Evolutionary conservation across 2,329 filamentous ascomycete genomes (phyloP).

Genomic region (Ceratocystis cubensis): DNA sequence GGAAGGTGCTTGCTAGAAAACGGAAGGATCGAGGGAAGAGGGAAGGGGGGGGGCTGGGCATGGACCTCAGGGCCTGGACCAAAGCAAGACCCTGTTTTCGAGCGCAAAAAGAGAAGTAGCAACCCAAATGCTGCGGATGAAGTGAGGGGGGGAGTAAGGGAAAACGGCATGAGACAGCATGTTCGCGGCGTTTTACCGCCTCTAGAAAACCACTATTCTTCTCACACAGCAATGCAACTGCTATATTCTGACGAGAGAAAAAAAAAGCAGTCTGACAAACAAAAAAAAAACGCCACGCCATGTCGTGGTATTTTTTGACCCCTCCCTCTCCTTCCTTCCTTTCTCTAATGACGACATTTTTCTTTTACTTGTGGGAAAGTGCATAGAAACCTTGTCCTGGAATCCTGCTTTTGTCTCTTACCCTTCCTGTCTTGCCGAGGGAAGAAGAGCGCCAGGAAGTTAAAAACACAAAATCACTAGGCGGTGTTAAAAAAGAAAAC

Average conservation of each 20-base stretch:
- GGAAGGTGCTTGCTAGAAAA: conserved; percentile 3
- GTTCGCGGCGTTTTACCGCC: neutral
- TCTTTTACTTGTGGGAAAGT: neutral
- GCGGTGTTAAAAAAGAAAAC: neutral
- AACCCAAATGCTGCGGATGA: neutral
- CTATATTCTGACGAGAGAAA: neutral
- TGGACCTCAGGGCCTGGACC: neutral
- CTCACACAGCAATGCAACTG: neutral
- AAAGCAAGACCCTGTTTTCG: neutral
- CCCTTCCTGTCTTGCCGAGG: conserved; percentile 2
- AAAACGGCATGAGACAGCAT: neutral
- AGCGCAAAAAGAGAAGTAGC: neutral
- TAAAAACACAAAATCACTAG: neutral
- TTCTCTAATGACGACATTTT: conserved; percentile 3
- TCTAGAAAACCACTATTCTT: neutral
- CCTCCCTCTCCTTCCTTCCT: neutral
- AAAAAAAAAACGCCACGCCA: neutral
- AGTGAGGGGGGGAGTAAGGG: neutral
- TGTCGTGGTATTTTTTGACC: neutral
- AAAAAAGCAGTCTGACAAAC: neutral
- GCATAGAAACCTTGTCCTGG: conserved; percentile 1
- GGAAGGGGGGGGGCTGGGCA: neutral
- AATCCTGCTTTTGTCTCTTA: neutral
- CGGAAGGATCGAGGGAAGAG: conserved; percentile 8
- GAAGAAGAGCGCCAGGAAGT: neutral